Evolutionary conservation across 2,329 filamentous ascomycete genomes (phyloP), one percentile per base, ranked within the genome.

Genomic region (Colletotrichum caudatum): DNA sequence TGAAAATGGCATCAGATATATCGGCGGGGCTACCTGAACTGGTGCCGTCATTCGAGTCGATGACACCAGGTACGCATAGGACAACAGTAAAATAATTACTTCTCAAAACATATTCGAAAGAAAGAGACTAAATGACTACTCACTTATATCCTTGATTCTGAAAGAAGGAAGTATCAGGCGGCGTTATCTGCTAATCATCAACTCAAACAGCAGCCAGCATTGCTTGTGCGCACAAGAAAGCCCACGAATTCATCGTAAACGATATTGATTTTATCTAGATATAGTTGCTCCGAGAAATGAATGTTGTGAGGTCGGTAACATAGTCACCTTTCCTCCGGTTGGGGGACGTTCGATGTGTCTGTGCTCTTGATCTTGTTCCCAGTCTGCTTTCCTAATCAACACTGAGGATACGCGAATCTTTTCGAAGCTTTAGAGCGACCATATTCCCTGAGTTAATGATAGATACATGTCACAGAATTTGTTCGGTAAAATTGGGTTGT

Each of bases 401-500:
- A 8, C 26, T 20, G 6, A 51, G 0, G 5, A 14, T n/a, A 51
- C 39, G 33, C 46, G 59, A 51, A 23, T 3, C 3, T 51, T 39
- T 23, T 46, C 50, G 8, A 51, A 4, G 50, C 33, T 11, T 5
- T 20, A 12, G 35, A 51, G 1, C 5, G 0, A 1, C 23, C 2
- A 6, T 7, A 11, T 23, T 7, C 6, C 12, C 23, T 12, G 33
- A 54, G 18, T 16, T 20, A 6, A 14, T 62, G 12, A 11, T 18
- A n/a, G 7, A 35, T 11, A 26, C 29, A 44, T 67, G 23, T 64
- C 69, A 63, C 23, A 54, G 48, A 65, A 51, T 51, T 26, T 64
- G 23, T 20, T 68, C 58, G 53, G 69, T 68, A 71, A n/a, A n/a
- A 29, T 20, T 18, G n/a, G 37, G 18, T 48, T 50, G 26, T 37